These are phyloP conservation scores for Solanum dulcamara DNA, from an alignment of 257 asterid species.

Conservation along the genomic window DNA sequence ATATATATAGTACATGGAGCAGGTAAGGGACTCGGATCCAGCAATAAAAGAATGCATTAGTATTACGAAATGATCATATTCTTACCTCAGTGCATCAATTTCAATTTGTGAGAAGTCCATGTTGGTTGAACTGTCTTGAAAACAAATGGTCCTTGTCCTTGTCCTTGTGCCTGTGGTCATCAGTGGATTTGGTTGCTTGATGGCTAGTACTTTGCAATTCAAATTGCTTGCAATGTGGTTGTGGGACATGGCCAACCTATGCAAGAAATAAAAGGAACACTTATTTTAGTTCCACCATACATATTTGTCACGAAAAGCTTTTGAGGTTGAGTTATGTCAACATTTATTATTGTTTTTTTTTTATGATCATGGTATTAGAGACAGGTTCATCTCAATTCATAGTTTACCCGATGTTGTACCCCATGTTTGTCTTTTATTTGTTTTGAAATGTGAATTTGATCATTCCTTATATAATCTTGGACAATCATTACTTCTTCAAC, in stretches of 20 bases:
- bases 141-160: constrained; percentile 32
- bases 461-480: too few relatives aligned
- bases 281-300: not conserved
- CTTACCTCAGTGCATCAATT: constrained; percentile 56
- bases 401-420: too few relatives aligned
- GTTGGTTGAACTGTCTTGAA: constrained; percentile 37
- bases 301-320: too few relatives aligned
- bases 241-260: constrained; percentile 49
- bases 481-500: too few relatives aligned
- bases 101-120: constrained; percentile 86
- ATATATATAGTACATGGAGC: not conserved
- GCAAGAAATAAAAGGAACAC: not conserved
- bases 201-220: constrained; percentile 64
- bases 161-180: constrained; percentile 18
- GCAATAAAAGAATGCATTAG: not conserved
- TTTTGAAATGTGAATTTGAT: too few relatives aligned
- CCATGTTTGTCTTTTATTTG: not conserved
- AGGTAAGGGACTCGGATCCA: not conserved
- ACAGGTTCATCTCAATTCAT: not conserved
- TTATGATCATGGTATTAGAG: too few relatives aligned
- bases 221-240: constrained; percentile 34
- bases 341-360: too few relatives aligned
- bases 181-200: constrained; percentile 46
- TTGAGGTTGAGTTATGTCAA: not conserved
- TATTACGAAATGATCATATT: not conserved